Base-by-base conservation (phyloP, 2,329 filamentous ascomycete genomes). In the Dichotomopilus funicola region DNA sequence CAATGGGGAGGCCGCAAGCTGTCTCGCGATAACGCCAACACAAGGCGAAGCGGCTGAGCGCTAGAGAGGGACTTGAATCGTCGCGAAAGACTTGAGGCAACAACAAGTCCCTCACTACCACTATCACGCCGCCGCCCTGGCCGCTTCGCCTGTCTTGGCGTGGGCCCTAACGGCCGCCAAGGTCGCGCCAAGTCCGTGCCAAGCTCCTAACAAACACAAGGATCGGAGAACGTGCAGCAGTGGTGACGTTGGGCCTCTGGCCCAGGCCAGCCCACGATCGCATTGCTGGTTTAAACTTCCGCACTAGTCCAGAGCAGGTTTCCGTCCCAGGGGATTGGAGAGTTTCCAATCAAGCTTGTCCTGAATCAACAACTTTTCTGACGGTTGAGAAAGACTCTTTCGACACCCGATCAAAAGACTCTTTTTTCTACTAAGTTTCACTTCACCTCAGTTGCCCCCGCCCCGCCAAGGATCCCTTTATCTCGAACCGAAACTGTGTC, bases 201-300 rank as follows among this genome's bases (percentile, higher is more conserved):
- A 55, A 58, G 56, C 46, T 3, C 49, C 33, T 34, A 46, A 13
- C 43, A 42, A 42, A 42, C n/a, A 12, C 19, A 12, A 7, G 36
- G n/a, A 54, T 54, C 37, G 34, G 47, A 37, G 46, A 56, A 56
- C 31, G 33, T 27, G 36, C 47, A 38, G 31, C 38, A 12, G 8
- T 35, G 44, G 52, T 56, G 57, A 59, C 57, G 57, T 51, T 57
- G 43, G 6, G 19, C 43, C 43, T 4, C 43, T 12, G 43, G n/a
- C 27, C 5, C 19, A 34, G 19, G 3, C 6, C 27, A 33, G 6
- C 12, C 40, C 12, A 12, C 40, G 40, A 13, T 11, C 12, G 40
- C 12, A n/a, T 13, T 13, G 40, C 40, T 11, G 40, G 40, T n/a
- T 42, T 27, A 27, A 27, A 27, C 19, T 27, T 27, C 19, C 19